Conservation (phyloP, 2,329 filamentous ascomycete species). For the Geosmithia putterillii region DNA sequence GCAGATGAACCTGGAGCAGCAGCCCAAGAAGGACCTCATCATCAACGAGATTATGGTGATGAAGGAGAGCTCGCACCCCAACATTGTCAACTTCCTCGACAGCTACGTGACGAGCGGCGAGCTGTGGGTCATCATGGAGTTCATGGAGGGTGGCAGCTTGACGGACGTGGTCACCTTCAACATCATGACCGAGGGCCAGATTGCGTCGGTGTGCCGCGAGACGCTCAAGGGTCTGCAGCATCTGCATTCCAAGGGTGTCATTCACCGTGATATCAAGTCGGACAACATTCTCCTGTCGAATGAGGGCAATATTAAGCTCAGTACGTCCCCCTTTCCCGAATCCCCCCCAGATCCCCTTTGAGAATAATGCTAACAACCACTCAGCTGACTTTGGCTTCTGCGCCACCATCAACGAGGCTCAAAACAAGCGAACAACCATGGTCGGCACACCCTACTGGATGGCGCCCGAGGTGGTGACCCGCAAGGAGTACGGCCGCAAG, state of each 20-base stretch:
- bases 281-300: slow-evolving; percentile 92
- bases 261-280: slow-evolving; percentile 97
- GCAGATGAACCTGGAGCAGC: slow-evolving; percentile 98
- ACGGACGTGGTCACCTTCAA: slow-evolving; percentile 99
- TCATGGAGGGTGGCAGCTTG: slow-evolving; percentile 95
- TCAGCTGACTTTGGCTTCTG: slow-evolving; percentile 96
- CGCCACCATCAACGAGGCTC: slow-evolving; percentile 92
- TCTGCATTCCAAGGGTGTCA: slow-evolving; percentile 93
- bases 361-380: not conserved
- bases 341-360: no score
- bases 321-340: slow-evolving; percentile 37
- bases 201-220: slow-evolving; percentile 90
- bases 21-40: slow-evolving; percentile 97
- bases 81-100: slow-evolving; percentile 99
- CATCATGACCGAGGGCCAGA: slow-evolving; percentile 97
- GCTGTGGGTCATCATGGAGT: slow-evolving; percentile 99
- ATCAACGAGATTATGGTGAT: slow-evolving; percentile 99
- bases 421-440: slow-evolving; percentile 98
- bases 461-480: slow-evolving; percentile 94
- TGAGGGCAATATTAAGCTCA: slow-evolving; percentile 95
- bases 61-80: slow-evolving; percentile 97
- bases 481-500: slow-evolving; percentile 96
- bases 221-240: slow-evolving; percentile 87
- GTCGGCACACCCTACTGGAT: slow-evolving; percentile 99
- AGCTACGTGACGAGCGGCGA: slow-evolving; percentile 84